Base-by-base conservation (phyloP, 441 rosid genomes). In the Pelargonium fulgidum region DNA sequence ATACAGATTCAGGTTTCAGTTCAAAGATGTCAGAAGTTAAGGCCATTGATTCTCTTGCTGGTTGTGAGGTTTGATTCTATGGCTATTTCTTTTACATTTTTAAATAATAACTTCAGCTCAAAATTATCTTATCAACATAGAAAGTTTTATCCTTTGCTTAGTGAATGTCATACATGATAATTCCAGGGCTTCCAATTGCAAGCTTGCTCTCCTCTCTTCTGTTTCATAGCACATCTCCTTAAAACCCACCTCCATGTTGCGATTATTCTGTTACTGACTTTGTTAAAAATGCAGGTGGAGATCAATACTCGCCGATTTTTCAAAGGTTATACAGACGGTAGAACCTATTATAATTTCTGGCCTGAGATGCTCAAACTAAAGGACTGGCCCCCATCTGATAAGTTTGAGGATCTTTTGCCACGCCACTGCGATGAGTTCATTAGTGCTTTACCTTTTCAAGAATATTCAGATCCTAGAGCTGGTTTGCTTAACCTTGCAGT, bases 351-450 rank as follows among this genome's bases (percentile, higher is more conserved):
- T 0, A 94, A 94, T 85, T 80, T 82, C 42, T 94, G 99, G 99
- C 99, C 97, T 0, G 93, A 90, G 86, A 90, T 94, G 94, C 83
- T 94, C 68, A 94, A 94, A 87, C 82, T 94, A 6, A 94, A 94
- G 74, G 99, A 93, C 61, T 93, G 96, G 99, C 99, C 99, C 47
- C 99, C 99, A 71, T 89, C 90, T 0, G 89, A 94, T 73, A 84
- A 83, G 73, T 94, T 91, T 70, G 97, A 94, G 67, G 86, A 92
- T 71, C 83, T 88, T 68, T 79, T 94, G 76, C 97, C 97, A 0
- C 96, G 97, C 66, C 99, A 94, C 67, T 91, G 91, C 62, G 96
- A 90, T 69, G 97, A 94, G 82, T 91, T 91, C 61, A 83, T 90
- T 59, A 81, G 86, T 11, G 92, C 93, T 7, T 78, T 94, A 77